Evolutionary conservation across 2,329 filamentous ascomycete species (phyloP), one percentile per base, ranked within the genome.

Genomic region (Arthrinium phaeospermum): DNA sequence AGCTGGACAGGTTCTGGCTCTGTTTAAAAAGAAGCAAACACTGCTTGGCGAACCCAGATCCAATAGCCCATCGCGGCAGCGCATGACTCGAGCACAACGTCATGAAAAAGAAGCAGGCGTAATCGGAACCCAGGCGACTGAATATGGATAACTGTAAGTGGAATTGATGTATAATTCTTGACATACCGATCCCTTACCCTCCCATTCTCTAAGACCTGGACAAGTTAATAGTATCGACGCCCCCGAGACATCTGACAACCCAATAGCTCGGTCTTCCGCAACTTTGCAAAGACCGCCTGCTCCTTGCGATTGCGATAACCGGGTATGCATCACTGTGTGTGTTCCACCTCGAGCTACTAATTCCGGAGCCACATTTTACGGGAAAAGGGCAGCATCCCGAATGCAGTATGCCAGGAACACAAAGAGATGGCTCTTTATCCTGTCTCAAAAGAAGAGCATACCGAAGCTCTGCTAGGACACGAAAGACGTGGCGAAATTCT

Each of bases 1-100:
- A 85, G 87, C 73, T 90, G 88, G 87, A 78, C 57, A n/a, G 57
- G 12, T 64, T 41, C 57, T 41, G 57, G 34, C 8, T 41, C 57
- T 61, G 30, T 30, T 41, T 64, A 37, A 64, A 64, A 22, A 41
- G 10, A 64, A 41, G 16, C 34, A n/a, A 1, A 64, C 6, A 41
- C 57, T 41, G 53, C 19, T 19, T 41, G 34, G 10, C 12, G 30
- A 41, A 7, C 34, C 10, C 34, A 41, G 19, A 12, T 41, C 34
- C 16, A 13, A 34, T 34, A 22, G 30, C 4, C 22, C 30, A 57
- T 34, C 30, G 19, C 53, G 22, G 34, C 57, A 64, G 10, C 8
- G 22, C 34, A 41, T 64, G 57, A 4, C 12, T 37, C 57, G n/a
- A 14, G 34, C 30, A 41, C 19, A 22, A 41, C 41, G 10, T 13